Base-by-base conservation (phyloP, 352 stramenopile genomes). In the Thalassiosira gravida region DNA sequence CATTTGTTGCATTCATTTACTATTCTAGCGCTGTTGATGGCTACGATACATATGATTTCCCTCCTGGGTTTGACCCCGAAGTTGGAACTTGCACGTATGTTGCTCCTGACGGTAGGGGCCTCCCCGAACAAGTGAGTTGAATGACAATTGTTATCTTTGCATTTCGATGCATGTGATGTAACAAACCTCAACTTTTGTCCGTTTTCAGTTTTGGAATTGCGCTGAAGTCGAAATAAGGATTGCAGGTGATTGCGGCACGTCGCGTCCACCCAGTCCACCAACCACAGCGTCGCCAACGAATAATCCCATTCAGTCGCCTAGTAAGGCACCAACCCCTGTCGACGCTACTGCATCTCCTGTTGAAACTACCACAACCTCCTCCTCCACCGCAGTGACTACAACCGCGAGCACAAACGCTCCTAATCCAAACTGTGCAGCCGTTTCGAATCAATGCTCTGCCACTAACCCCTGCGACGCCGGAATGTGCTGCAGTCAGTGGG, bases 401-500 rank as follows among this genome's bases (percentile, higher is more conserved):
- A 74, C 16, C 13, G 55, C 44, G 6, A 77, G 9, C 27, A 69
- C 9, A 5, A 42, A 24, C 39, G 27, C 58, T 61, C 29, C 67
- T 18, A 42, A 46, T 62, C 56, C 58, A 53, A 82, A 56, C 32
- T 86, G 78, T 49, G 32, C 46, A 53, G 66, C 72, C 11, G 13
- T 62, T 16, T 74, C 65, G 57, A 56, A 39, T 27, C 61, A 63
- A n/a, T 86, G 72, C 18, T 59, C 56, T 16, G 29, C 68, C 11
- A 70, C 66, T 29, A 80, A 83, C 56, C 78, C 78, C 32, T 85
- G 77, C 18, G 32, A 29, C 3, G 55, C 67, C 59, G 77, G 77
- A 30, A 42, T 56, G 46, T 85, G 77, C 37, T 77, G 74, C 53
- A 73, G 57, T 37, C 74, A 82, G 50, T 82, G 74, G 74, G 74